Base-by-base conservation (phyloP, 2,329 filamentous ascomycete genomes). In the Colletotrichum navitas region DNA sequence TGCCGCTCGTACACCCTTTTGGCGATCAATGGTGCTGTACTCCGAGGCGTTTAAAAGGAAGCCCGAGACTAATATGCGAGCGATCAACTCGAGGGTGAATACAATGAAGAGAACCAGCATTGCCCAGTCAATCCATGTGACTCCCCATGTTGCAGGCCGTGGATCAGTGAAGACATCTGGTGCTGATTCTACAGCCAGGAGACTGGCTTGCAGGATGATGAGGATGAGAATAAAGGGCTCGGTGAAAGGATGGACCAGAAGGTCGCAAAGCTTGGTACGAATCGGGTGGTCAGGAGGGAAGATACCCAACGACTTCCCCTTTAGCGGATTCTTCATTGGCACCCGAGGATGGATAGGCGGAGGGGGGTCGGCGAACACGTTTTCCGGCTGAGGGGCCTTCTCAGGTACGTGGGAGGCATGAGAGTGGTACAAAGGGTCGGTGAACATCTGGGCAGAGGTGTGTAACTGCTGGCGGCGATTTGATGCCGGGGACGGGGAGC, bases 11-110 rank as follows among this genome's bases (percentile, higher is more conserved):
- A 97, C 82, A 14, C 94, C 93, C 41, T 91, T 86, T 74, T 92
- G 89, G 64, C 93, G 89, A 80, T 97, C 93, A 73, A 97, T 93
- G 6, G 94, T 97, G 81, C 94, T 97, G 81, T 98, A 98, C 79
- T 98, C 95, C 11, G 90, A 85, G 1, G 96, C 93, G 78, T 99
- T 99, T 75, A 97, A 85, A 41, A 99, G 86, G 76, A 99, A 93
- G 0, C 96, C 97, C 0, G 96, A 99, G 0, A 99, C 97, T 72
- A 99, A 92, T 52, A 95, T 91, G 66, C 95, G 92, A 72, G 93
- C 90, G 66, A 92, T 84, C 45, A 97, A 87, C 81, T 99, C 97
- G 29, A 97, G 77, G 0, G 95, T 97, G 79, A 98, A 99, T 61
- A 99, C 88, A 69, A 92, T 85, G 80, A 99, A 99, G 7, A 99